phyloP scores from a whole-genome alignment of 306 rosid genomes.

The Senna tora region DNA sequence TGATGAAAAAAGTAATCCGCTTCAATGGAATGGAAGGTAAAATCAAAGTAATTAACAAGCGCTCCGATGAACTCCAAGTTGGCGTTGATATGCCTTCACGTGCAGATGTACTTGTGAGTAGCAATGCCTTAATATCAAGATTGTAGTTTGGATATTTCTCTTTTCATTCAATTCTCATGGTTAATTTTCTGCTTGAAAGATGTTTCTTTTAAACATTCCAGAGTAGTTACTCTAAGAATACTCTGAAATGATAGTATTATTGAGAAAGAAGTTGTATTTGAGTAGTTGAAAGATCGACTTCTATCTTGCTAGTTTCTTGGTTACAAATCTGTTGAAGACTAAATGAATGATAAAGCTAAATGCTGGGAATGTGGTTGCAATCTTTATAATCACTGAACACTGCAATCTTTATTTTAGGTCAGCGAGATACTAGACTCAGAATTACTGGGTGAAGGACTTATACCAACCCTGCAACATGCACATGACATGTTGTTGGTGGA shows the following conservation, averaged over 20 bases:
- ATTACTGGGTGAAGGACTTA: slow-evolving; percentile 92
- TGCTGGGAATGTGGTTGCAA: neutral
- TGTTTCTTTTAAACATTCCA: neutral
- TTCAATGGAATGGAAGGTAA: slow-evolving; percentile 66
- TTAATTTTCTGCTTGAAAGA: neutral
- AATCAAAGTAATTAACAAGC: slow-evolving; percentile 70
- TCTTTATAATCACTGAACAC: neutral
- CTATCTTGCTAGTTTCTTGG: neutral
- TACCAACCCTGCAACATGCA: slow-evolving; percentile 89
- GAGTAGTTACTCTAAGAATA: neutral
- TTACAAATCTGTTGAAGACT: neutral
- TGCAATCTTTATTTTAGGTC: slow-evolving; percentile 53
- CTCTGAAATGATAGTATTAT: neutral
- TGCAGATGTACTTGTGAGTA: slow-evolving; percentile 79
- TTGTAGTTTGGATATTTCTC: neutral
- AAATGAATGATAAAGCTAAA: slow-evolving; percentile 17
- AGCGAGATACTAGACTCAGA: slow-evolving; percentile 96
- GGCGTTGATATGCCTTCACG: slow-evolving; percentile 69
- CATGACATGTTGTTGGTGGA: slow-evolving; percentile 76
- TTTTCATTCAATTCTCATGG: neutral
- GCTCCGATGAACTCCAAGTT: slow-evolving; percentile 81
- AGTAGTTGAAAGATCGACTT: neutral
- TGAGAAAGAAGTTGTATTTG: neutral
- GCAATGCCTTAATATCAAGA: slow-evolving; percentile 10
- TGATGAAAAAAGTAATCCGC: slow-evolving; percentile 79